Percentiles rank a stretch among this genome's conserved stretches.
phyloP scores from a whole-genome alignment of 345 rosid species.

The Ceriops tagal region DNA sequence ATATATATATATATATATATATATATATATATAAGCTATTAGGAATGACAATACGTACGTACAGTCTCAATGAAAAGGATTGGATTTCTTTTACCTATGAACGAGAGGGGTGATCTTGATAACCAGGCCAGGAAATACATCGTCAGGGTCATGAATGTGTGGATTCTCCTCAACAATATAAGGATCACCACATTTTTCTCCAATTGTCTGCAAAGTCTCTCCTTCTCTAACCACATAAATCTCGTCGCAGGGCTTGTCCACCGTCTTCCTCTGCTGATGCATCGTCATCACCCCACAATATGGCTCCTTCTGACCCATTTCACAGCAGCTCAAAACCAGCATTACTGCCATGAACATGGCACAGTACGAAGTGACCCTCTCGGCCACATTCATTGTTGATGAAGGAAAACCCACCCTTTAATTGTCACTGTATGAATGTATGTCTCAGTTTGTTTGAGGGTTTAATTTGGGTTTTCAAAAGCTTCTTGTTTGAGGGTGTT shows the following conservation, averaged over 20 bases:
- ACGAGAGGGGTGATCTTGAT: slow-evolving; percentile 53
- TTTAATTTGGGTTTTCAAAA: too few species aligned
- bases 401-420: slow-evolving; percentile 35
- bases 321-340: slow-evolving; percentile 54
- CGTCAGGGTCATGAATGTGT: slow-evolving; percentile 80
- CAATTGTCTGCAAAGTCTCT: slow-evolving; percentile 69
- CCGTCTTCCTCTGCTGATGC: background rate
- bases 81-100: background rate
- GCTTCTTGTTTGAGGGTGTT: background rate
- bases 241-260: slow-evolving; percentile 53
- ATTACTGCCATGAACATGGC: slow-evolving; percentile 52
- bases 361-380: slow-evolving; percentile 52
- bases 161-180: slow-evolving; percentile 79
- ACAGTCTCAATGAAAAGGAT: background rate
- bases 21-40: too few species aligned
- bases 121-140: slow-evolving; percentile 73
- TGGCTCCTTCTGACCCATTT: slow-evolving; percentile 29
- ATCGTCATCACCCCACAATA: background rate
- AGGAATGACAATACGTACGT: too few species aligned
- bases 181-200: slow-evolving; percentile 80
- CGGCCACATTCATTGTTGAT: slow-evolving; percentile 42
- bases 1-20: too few species aligned
- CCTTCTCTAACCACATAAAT: slow-evolving; percentile 65
- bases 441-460: background rate
- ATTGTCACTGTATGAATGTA: background rate